Evolutionary conservation across 805 yeast species (phyloP).

Genomic region (Lipomyces orientalis): DNA sequence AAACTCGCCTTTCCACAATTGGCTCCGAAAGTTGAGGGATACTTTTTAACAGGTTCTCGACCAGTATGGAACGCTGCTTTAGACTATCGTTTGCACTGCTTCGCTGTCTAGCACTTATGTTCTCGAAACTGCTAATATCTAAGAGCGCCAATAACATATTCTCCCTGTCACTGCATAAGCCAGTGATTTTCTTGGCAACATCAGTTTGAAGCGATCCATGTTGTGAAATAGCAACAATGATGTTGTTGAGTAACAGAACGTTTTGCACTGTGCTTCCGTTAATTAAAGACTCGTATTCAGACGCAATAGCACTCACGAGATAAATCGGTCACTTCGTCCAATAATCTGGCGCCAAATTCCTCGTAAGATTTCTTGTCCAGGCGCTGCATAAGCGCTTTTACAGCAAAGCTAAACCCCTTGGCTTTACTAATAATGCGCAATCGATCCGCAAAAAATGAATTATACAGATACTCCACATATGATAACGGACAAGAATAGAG

Average conservation of each 20-base stretch:
- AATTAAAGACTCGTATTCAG: background rate
- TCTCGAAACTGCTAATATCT: conserved; percentile 8
- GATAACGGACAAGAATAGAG: conserved; percentile 69
- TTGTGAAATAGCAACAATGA: conserved; percentile 13
- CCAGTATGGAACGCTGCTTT: conserved; percentile 26
- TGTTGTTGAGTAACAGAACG: conserved; percentile 15
- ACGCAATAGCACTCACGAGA: conserved; percentile 16
- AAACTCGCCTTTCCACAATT: conserved; percentile 56
- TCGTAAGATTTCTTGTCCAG: conserved; percentile 11
- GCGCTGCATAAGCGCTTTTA: conserved; percentile 70
- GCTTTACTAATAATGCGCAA: conserved; percentile 75
- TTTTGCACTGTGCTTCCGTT: conserved; percentile 16
- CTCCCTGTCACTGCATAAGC: conserved; percentile 1
- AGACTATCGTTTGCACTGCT: conserved; percentile 23
- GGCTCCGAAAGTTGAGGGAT: conserved; percentile 13
- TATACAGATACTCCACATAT: conserved; percentile 72
- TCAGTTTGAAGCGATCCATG: conserved; percentile 12
- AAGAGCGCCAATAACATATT: conserved; percentile 20
- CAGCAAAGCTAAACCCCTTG: conserved; percentile 81
- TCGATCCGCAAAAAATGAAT: conserved; percentile 73
- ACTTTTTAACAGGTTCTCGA: conserved; percentile 15
- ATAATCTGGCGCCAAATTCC: conserved; percentile 10
- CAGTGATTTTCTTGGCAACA: conserved; percentile 13
- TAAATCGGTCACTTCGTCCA: conserved; percentile 19
- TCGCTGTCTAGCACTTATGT: conserved; percentile 20